A percentile compares a stretch with the other conserved stretches of the same genome.
These are phyloP conservation scores for Hydnum rufescens DNA, from an alignment of 768 basidiomycete species.

Conservation along the genomic window DNA sequence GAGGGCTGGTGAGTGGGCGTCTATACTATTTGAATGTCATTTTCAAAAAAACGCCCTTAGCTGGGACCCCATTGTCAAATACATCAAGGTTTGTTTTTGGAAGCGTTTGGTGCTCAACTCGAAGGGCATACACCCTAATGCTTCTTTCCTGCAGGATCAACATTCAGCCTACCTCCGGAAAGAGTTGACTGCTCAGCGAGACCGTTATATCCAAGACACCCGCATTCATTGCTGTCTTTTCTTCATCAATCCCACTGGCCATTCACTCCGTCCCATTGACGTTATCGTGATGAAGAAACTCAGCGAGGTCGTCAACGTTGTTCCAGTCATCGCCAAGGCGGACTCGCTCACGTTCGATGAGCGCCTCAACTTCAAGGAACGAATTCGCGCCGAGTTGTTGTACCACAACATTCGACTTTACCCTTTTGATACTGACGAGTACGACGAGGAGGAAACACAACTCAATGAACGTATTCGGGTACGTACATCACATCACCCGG, in stretches of 20 bases:
- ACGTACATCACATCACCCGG: conserved; percentile 15
- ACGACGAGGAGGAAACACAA: conserved; percentile 78
- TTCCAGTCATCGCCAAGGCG: conserved; percentile 97
- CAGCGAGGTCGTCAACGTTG: conserved; percentile 96
- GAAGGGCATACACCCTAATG: neutral
- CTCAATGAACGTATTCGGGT: conserved; percentile 83
- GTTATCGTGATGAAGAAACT: conserved; percentile 99
- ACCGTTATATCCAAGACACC: conserved; percentile 95
- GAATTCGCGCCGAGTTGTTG: conserved; percentile 86
- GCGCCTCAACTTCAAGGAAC: conserved; percentile 78
- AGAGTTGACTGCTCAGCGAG: conserved; percentile 95
- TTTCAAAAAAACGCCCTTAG: conserved; percentile 22
- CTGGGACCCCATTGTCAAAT: conserved; percentile 98
- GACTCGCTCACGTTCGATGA: conserved; percentile 90
- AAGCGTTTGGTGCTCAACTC: neutral
- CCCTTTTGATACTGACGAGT: conserved; percentile 93
- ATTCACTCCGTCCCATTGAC: conserved; percentile 88
- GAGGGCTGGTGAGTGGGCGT: conserved; percentile 63
- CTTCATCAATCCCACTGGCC: conserved; percentile 98
- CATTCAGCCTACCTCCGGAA: conserved; percentile 97
- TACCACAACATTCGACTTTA: conserved; percentile 88
- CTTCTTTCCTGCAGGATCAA: conserved; percentile 41
- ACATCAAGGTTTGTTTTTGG: conserved; percentile 43
- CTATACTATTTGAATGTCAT: conserved; percentile 1
- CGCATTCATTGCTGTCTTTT: conserved; percentile 96